Evolutionary conservation across 805 yeast genomes (phyloP), one percentile per base, ranked within the genome.

Genomic region (Dipodascus geniculatus): DNA sequence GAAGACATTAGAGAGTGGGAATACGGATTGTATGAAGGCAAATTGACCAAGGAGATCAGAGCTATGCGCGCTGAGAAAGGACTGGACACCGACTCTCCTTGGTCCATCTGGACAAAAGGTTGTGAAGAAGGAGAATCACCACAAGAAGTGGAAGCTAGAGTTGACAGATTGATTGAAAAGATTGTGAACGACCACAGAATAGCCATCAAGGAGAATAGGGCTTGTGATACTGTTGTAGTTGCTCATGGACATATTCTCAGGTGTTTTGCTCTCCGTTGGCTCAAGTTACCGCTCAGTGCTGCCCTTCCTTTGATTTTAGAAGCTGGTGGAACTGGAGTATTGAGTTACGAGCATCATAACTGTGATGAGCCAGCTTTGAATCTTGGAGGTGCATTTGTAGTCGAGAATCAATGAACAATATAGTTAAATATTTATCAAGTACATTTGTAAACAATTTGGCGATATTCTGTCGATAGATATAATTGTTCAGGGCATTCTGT

Each of bases 221-320:
- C 72, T 53, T 80, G 87, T 58, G 96, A 90, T 65, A 78, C 90
- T 38, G 63, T 90, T 57, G 82, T 89, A 6, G 84, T 90, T 56
- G 97, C 91, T 9, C 98, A 91, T 65, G 98, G 98, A 48, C 98
- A 91, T 63, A 85, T 90, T 50, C 72, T 91, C 61, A 82, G 97
- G 64, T 85, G 91, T 65, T 81, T 91, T 63, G 95, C 91, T 4
- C 87, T 89, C 20, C 71, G 96, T 55, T 91, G 98, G 98, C 81
- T 86, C 42, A 78, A 76, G 1, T 68, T 74, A 44, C 74, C 74
- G n/a, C 72, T 85, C 55, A 62, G 67, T 57, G 71, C 66, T 49
- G 86, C 90, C 66, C 96, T 96, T 8, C 80, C 83, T 60, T 82
- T 89, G 67, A 73, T 91, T 67, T 73, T 91, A 60, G 96, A 91